phyloP scores from a whole-genome alignment of 371 early-diverging fungal genomes.

The Mucor mucedo region DNA sequence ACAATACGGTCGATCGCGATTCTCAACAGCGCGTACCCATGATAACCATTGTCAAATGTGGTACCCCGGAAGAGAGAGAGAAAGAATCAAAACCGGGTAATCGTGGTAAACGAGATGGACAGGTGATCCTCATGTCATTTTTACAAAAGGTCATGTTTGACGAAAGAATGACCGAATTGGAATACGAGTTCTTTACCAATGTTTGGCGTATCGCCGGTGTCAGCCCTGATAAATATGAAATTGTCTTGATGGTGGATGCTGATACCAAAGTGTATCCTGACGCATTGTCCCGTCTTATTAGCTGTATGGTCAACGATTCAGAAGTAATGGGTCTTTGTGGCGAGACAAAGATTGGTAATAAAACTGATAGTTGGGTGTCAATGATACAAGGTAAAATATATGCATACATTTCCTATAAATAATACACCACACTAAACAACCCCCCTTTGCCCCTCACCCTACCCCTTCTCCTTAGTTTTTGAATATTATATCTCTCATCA shows the following conservation, averaged over 20 bases:
- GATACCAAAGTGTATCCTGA: conserved; percentile 90
- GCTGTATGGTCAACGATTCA: conserved; percentile 77
- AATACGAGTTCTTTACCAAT: conserved; percentile 92
- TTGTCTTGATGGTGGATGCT: conserved; percentile 96
- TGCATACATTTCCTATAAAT: not conserved
- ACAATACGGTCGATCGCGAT: conserved; percentile 52
- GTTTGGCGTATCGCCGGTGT: conserved; percentile 84
- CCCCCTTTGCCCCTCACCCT: not conserved
- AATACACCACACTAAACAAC: not conserved
- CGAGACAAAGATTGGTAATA: conserved; percentile 89
- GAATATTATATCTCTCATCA: conserved; percentile 85
- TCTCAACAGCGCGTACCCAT: conserved; percentile 76
- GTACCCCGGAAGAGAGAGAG: conserved; percentile 74
- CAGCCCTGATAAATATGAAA: conserved; percentile 84
- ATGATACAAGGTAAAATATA: conserved; percentile 76
- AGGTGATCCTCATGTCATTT: conserved; percentile 97
- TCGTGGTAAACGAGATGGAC: conserved; percentile 98
- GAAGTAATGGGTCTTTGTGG: conserved; percentile 85
- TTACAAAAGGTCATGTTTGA: conserved; percentile 92
- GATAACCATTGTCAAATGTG: conserved; percentile 93
- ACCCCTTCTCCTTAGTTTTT: conserved; percentile 11
- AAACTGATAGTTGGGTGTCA: conserved; percentile 83
- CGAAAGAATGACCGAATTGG: conserved; percentile 94
- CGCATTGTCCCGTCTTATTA: conserved; percentile 75
- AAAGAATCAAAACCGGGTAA: conserved; percentile 86